Conservation (phyloP, 1,139 yeast genomes). For the Oligophagozyma castellii region DNA sequence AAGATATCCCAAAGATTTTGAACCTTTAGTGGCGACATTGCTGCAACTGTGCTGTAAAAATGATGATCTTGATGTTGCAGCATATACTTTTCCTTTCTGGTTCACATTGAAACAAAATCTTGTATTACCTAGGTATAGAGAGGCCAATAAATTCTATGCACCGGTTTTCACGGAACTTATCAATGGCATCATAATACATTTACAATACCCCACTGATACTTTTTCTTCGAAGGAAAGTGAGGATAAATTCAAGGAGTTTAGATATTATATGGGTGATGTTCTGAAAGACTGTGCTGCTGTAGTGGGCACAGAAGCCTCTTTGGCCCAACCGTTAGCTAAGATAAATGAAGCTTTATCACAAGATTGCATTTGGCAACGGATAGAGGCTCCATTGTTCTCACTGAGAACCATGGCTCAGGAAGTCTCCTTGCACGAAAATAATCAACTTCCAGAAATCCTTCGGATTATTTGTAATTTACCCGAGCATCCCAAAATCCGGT, state of each 20-base stretch:
- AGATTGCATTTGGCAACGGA: constrained; percentile 53
- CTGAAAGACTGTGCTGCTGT: constrained; percentile 89
- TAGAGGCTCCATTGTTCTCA: constrained; percentile 84
- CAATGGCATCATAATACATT: constrained; percentile 52
- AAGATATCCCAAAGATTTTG: constrained; percentile 54
- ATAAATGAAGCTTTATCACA: constrained; percentile 16
- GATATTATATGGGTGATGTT: constrained; percentile 96
- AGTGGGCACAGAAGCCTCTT: constrained; percentile 60
- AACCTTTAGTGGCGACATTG: constrained; percentile 62
- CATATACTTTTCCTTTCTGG: constrained; percentile 91
- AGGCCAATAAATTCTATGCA: constrained; percentile 41
- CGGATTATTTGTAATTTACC: constrained; percentile 52
- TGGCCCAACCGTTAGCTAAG: constrained; percentile 29
- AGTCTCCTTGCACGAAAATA: constrained; percentile 54
- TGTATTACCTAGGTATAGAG: constrained; percentile 47
- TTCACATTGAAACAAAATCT: constrained; percentile 62
- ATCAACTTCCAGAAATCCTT: constrained; percentile 55
- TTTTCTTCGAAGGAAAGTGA: constrained; percentile 48
- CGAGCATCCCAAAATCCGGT: constrained; percentile 74
- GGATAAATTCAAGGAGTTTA: constrained; percentile 83
- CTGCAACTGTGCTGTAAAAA: constrained; percentile 27
- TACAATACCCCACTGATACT: constrained; percentile 55
- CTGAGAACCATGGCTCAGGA: constrained; percentile 94
- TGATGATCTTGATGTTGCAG: constrained; percentile 72
- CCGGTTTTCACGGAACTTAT: constrained; percentile 54